A percentile compares a stretch with the other conserved stretches of the same genome.
These are phyloP conservation scores for Babesia caballi DNA, from an alignment of 169 alveolate species.

Conservation along the genomic window DNA sequence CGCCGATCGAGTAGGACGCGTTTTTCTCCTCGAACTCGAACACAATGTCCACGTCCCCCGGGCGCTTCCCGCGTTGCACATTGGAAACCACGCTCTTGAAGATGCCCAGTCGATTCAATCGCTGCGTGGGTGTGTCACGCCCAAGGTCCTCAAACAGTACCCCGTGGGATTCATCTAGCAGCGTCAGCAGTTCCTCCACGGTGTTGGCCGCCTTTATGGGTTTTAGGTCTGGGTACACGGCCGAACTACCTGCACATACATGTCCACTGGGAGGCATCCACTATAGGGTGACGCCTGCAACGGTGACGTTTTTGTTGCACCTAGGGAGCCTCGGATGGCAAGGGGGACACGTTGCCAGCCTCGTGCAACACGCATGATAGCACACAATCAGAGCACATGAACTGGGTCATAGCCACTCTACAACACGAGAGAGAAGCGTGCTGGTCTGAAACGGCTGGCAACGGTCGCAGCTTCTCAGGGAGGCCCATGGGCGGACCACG, in stretches of 20 bases:
- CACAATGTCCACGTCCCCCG: conserved; percentile 64
- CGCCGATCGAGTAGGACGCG: conserved; percentile 56
- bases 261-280: too few species aligned
- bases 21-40: conserved; percentile 52
- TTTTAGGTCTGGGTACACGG: conserved; percentile 31
- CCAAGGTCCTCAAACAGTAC: neutral
- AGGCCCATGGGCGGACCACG: too few species aligned
- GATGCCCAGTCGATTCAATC: conserved; percentile 26
- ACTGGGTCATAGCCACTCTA: too few species aligned
- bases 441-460: too few species aligned
- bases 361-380: too few species aligned
- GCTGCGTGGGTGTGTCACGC: conserved; percentile 1
- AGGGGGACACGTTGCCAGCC: too few species aligned
- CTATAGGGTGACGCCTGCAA: too few species aligned
- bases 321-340: too few species aligned
- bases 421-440: too few species aligned
- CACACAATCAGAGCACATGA: too few species aligned
- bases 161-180: conserved; percentile 54
- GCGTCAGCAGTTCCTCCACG: conserved; percentile 39
- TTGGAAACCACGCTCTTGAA: conserved; percentile 41
- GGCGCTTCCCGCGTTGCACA: conserved; percentile 41
- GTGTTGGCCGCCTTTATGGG: conserved; percentile 23
- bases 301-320: too few species aligned
- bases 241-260: conserved; percentile 12
- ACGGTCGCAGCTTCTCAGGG: too few species aligned